A percentile compares a stretch with the other conserved stretches of the same genome.
These are phyloP conservation scores for Diversispora epigaea DNA, from an alignment of 192 early-diverging fungal genomes.

Conservation along the genomic window DNA sequence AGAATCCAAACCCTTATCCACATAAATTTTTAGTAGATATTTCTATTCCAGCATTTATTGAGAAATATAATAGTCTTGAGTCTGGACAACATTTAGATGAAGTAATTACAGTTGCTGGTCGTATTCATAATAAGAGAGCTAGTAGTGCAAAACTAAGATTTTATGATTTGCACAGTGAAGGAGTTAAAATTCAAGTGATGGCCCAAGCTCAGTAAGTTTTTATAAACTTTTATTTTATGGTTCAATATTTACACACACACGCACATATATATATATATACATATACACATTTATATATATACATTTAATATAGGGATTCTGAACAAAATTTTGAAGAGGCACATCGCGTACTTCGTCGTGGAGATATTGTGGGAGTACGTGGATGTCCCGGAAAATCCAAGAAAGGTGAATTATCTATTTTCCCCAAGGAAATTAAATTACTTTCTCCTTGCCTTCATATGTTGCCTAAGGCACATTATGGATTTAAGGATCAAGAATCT, in stretches of 20 bases:
- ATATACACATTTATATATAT: not conserved
- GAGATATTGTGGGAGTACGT: constrained; percentile 93
- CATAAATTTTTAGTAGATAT: constrained; percentile 96
- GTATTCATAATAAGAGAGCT: constrained; percentile 95
- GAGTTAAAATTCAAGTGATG: constrained; percentile 92
- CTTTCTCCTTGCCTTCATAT: constrained; percentile 94
- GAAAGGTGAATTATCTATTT: constrained; percentile 93
- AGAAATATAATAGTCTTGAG: constrained; percentile 73
- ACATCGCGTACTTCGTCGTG: constrained; percentile 83
- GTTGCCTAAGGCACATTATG: constrained; percentile 92
- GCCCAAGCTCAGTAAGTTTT: constrained; percentile 71
- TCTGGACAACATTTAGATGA: constrained; percentile 68
- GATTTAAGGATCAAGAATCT: constrained; percentile 95
- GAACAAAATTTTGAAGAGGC: constrained; percentile 74
- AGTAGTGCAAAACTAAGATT: constrained; percentile 89
- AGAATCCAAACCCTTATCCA: constrained; percentile 91
- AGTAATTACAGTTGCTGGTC: constrained; percentile 79
- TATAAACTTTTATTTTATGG: constrained; percentile 17
- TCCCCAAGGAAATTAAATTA: constrained; percentile 82
- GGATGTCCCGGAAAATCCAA: constrained; percentile 93
- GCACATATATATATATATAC: not conserved
- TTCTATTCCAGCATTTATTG: constrained; percentile 82
- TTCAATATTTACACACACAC: not conserved
- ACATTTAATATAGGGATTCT: constrained; percentile 34
- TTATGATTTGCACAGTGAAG: constrained; percentile 94